Conservation (phyloP, 1,284 basidiomycete species). For the Trichosporon ovoides region DNA sequence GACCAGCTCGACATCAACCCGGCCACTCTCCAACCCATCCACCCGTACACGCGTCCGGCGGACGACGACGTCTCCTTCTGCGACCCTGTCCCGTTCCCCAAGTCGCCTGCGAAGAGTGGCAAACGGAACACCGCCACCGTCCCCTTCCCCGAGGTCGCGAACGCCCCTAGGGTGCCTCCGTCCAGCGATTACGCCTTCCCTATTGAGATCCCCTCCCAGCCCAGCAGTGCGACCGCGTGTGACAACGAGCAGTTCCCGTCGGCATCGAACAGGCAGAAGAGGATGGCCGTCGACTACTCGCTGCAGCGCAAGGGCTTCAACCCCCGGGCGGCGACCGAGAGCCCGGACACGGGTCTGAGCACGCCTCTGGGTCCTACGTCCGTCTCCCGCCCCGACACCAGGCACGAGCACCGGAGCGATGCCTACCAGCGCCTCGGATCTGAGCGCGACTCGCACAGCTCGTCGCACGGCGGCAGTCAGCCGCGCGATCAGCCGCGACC, state of each 20-base stretch:
- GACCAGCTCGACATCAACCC: slow-evolving; percentile 38
- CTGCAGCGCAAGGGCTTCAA: slow-evolving; percentile 3
- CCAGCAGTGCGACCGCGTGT: background rate
- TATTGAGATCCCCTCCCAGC: slow-evolving; percentile 2
- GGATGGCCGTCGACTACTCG: slow-evolving; percentile 4
- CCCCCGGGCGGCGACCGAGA: background rate
- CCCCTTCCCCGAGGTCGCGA: background rate
- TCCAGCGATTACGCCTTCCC: background rate
- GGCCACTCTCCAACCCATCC: background rate
- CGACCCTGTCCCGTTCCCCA: background rate
- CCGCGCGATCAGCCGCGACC: slow-evolving; percentile 2
- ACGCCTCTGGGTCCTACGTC: background rate
- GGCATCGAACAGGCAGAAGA: background rate
- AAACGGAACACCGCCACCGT: background rate
- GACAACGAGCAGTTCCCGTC: background rate
- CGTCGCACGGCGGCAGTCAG: slow-evolving; percentile 9
- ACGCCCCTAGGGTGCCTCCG: background rate
- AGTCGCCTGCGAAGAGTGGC: background rate
- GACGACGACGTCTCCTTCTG: slow-evolving; percentile 4
- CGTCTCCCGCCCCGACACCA: background rate
- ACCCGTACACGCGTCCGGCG: slow-evolving; percentile 9
- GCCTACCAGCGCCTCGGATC: background rate
- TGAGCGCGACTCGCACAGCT: slow-evolving; percentile 4
- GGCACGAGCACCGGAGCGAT: background rate
- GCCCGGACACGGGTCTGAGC: background rate